A percentile compares a stretch with the other conserved stretches of the same genome.
Evolutionary conservation across 768 basidiomycete genomes (phyloP).

Genomic region (Dioszegia hungarica): DNA sequence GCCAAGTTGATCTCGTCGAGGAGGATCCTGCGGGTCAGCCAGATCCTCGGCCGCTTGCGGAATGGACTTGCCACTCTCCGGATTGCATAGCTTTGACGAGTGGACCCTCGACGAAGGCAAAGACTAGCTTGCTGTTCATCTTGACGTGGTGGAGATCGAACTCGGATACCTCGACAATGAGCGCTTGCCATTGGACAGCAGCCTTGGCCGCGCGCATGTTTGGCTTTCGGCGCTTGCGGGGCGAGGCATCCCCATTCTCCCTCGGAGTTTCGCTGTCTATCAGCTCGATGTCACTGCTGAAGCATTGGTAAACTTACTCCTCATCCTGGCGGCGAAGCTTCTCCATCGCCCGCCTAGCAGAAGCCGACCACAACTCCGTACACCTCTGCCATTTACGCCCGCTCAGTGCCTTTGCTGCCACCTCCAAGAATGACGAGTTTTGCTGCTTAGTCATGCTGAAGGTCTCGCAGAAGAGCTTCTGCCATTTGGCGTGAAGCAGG

Average conservation of each 20-base stretch:
- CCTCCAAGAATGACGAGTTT: conserved; percentile 79
- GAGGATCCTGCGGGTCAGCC: conserved; percentile 62
- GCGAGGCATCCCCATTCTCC: conserved; percentile 48
- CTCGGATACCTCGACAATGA: conserved; percentile 64
- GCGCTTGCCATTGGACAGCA: conserved; percentile 60
- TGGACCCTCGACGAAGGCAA: conserved; percentile 92
- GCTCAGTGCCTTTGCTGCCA: conserved; percentile 71
- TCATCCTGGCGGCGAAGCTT: conserved; percentile 53
- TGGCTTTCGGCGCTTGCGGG: conserved; percentile 68
- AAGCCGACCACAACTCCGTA: conserved; percentile 69
- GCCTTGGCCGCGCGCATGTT: conserved; percentile 49
- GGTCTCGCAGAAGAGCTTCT: conserved; percentile 73
- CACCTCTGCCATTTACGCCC: conserved; percentile 81
- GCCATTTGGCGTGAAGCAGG: conserved; percentile 65
- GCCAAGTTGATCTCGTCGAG: conserved; percentile 96
- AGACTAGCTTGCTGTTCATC: conserved; percentile 82
- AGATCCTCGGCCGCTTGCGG: neutral
- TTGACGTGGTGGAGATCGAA: conserved; percentile 84
- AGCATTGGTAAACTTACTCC: conserved; percentile 11
- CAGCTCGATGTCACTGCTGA: conserved; percentile 11
- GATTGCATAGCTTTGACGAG: conserved; percentile 80
- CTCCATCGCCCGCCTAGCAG: conserved; percentile 41
- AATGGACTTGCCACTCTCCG: conserved; percentile 80
- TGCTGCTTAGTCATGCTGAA: conserved; percentile 72
- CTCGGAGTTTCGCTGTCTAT: neutral